These are phyloP conservation scores for Escovopsis sp. DNA, from an alignment of 2,329 filamentous ascomycete species.

Conservation along the genomic window DNA sequence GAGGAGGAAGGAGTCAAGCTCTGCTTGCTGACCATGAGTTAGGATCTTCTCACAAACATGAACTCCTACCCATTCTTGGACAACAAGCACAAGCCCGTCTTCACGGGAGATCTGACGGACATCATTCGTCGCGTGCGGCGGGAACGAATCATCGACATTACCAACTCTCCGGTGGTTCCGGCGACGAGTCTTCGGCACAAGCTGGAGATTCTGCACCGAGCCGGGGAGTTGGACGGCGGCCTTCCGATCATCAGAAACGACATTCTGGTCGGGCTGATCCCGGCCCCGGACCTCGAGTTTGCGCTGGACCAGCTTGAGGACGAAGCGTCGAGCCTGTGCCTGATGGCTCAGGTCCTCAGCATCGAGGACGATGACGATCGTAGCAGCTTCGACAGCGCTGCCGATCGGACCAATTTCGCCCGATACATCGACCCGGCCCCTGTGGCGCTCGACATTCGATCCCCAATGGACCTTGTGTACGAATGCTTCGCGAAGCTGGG, in stretches of 20 bases:
- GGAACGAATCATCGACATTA: constrained; percentile 78
- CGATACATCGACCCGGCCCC: constrained; percentile 74
- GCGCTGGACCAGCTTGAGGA: constrained; percentile 73
- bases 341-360: constrained; percentile 58
- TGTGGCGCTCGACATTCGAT: constrained; percentile 51
- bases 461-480: constrained; percentile 87
- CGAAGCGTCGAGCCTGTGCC: constrained; percentile 56
- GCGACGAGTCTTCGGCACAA: constrained; percentile 65
- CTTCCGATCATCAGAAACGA: constrained; percentile 70
- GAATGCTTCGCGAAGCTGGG: constrained; percentile 94
- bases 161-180: constrained; percentile 61
- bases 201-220: constrained; percentile 64
- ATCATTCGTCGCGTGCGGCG: constrained; percentile 64
- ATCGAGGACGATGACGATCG: constrained; percentile 47
- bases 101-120: constrained; percentile 75
- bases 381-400: constrained; percentile 20
- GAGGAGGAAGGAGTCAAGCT: background rate
- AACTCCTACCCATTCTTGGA: constrained; percentile 97
- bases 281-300: constrained; percentile 84
- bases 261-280: constrained; percentile 77
- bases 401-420: constrained; percentile 71
- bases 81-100: constrained; percentile 84
- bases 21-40: constrained; percentile 7
- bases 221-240: constrained; percentile 83
- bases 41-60: constrained; percentile 89